Percentiles rank a stretch among this genome's conserved stretches.
These are phyloP conservation scores for Hyaloraphidium curvatum DNA, from an alignment of 192 early-diverging fungal species.

Conservation along the genomic window DNA sequence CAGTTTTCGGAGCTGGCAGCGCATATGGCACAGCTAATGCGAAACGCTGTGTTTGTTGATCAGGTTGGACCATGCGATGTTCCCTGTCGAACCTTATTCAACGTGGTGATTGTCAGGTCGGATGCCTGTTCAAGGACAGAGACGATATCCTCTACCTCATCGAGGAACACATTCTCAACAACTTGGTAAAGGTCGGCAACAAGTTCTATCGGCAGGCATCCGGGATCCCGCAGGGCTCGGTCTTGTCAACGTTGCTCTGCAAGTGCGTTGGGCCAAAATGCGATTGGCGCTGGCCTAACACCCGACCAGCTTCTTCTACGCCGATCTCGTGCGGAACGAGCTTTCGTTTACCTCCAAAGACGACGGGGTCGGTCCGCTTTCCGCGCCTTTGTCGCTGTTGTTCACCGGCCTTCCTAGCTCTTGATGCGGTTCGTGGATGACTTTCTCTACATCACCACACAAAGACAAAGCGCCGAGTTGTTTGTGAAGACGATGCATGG, in stretches of 20 bases:
- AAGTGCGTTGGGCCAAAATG: constrained; percentile 23
- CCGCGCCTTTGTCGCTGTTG: too few relatives aligned
- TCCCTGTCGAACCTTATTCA: neutral
- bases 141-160: constrained; percentile 25
- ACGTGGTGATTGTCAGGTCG: constrained; percentile 30
- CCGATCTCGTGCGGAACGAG: constrained; percentile 40
- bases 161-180: constrained; percentile 40
- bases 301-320: constrained; percentile 45
- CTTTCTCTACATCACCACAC: constrained; percentile 56
- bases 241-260: constrained; percentile 72
- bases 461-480: constrained; percentile 18
- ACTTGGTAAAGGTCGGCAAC: constrained; percentile 40
- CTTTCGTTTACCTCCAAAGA: constrained; percentile 20
- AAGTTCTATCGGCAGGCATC: constrained; percentile 41
- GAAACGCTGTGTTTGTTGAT: constrained; percentile 50
- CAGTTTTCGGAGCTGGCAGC: constrained; percentile 23
- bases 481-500: constrained; percentile 38
- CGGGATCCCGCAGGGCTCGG: constrained; percentile 85
- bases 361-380: constrained; percentile 18
- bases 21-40: constrained; percentile 20
- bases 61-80: constrained; percentile 13
- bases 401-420: constrained; percentile 14
- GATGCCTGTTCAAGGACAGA: constrained; percentile 28
- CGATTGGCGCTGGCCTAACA: neutral
- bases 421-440: constrained; percentile 67